Evolutionary conservation across 208 protist genomes (phyloP).

Genomic region (Plasmodiophora brassicae): DNA sequence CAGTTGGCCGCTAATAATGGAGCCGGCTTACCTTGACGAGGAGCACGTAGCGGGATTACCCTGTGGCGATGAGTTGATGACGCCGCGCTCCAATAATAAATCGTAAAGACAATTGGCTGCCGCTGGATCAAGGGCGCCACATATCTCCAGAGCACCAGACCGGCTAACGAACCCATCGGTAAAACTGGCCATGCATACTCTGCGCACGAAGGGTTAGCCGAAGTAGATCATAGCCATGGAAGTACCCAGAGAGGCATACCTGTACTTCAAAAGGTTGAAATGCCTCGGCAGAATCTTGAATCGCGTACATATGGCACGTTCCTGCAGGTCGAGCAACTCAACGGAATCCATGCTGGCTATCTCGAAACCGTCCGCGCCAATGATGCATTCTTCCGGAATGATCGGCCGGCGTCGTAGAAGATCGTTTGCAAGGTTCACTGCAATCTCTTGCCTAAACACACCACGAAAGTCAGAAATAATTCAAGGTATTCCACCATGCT

Average conservation of each 20-base stretch:
- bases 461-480: not conserved
- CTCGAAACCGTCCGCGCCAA: not conserved
- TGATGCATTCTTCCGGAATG: slow-evolving; percentile 19
- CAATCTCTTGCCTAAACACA: not conserved
- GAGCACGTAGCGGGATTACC: too few relatives aligned
- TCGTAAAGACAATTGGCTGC: not conserved
- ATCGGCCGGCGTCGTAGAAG: not conserved
- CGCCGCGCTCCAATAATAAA: not conserved
- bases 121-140: not conserved
- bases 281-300: slow-evolving; percentile 19
- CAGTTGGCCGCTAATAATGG: too few relatives aligned
- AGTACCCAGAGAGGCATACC: not conserved
- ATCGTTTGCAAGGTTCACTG: not conserved
- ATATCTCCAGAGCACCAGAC: not conserved
- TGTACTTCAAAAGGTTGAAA: slow-evolving; percentile 11
- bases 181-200: not conserved
- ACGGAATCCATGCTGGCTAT: slow-evolving; percentile 8
- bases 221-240: not conserved
- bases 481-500: too few relatives aligned
- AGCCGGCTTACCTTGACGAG: too few relatives aligned
- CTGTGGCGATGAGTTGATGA: slow-evolving; percentile 34
- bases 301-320: not conserved
- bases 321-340: not conserved
- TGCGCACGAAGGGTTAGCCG: not conserved
- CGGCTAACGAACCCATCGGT: not conserved